Base-by-base conservation (phyloP, 208 protist genomes). In the Trypanosoma scelopori region DNA sequence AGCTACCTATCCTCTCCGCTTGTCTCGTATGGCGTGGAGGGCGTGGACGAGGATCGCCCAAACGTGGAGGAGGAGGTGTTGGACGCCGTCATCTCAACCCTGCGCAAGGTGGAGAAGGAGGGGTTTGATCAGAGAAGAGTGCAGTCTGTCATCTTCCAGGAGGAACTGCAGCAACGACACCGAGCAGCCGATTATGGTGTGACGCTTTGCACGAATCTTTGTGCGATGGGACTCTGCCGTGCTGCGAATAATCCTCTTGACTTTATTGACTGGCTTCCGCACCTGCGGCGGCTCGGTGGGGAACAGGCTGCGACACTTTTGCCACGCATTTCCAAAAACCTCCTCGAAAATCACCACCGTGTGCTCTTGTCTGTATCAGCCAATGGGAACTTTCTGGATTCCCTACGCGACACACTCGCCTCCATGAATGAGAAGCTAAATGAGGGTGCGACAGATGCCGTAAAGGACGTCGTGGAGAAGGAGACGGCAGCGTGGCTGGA, bases 151-250 rank as follows among this genome's bases (percentile, higher is more conserved):
- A 81, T 97, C 32, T 94, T 94, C 63, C 89, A 95, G 57, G 87
- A 92, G 55, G 89, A 95, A 65, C 79, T 97, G 53, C 79, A 86
- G 73, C 89, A 95, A 65, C 80, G 89, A 23, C 92, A 97, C 71
- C 89, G 92, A 22, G 79, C 86, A 41, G 85, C 89, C 3, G 82
- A 92, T 51, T 95, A 93, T 71, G 92, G 92, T 3, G 72, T 95
- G 30, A 85, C 92, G 66, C 69, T 92, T 30, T 92, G 84, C 69
- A 85, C 85, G 1, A 76, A 77, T 0, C 76, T 92, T 27, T 93
- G 83, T 58, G 78, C 81, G 12, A 86, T 90, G 71, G 80, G 80
- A 0, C 78, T 93, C 9, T 89, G 83, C 63, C 81, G 88, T 41
- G 66, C 83, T n/a, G 60, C 71, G 46, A 88, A 84, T 78, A 77